Base-by-base conservation (phyloP, 257 asterid genomes). In the Nicotiana knightiana region DNA sequence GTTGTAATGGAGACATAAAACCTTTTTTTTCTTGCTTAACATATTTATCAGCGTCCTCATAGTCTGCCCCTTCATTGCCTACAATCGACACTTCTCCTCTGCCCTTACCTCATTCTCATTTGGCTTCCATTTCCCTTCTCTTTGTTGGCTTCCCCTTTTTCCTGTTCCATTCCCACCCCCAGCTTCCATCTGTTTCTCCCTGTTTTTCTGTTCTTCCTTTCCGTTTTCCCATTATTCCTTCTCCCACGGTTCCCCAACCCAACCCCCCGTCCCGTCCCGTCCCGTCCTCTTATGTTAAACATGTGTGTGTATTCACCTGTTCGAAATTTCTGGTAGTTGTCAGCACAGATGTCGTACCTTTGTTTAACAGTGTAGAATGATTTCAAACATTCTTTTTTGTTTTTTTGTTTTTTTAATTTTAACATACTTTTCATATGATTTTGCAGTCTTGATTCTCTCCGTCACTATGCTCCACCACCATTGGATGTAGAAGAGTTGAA, bases 361-460 rank as follows among this genome's bases (percentile, higher is more conserved):
- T 35, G 51, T 67, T 67, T 7, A 4, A 16, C 35, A 67, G 43
- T 3, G 16, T 17, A 35, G 18, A 7, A 2, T 15, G 54, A 3
- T 33, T 67, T 9, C 17, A 3, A 18, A 33, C 75, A 16, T 33
- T 67, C 18, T 32, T 77, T 35, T 37, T 28, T 46, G 54, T 77
- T 51, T 61, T 35, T 17, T 12, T 67, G 9, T 17, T 32, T 2
- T 32, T 32, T 32, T 2, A 32, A 35, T 17, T 37, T 67, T 67
- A 24, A 67, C 32, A 18, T 37, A 9, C 30, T 67, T 37, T 67
- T 82, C 64, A 48, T 86, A 37, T 65, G 76, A 9, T 51, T 80
- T 82, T 68, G 8, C 90, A 91, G 97, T 88, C 87, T 92, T 84
- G 88, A 87, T 68, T 85, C 91, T 9, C 84, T 89, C 62, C 78